phyloP scores from a whole-genome alignment of 2,329 filamentous ascomycete genomes.

The Fusarium brevicatenulatum region DNA sequence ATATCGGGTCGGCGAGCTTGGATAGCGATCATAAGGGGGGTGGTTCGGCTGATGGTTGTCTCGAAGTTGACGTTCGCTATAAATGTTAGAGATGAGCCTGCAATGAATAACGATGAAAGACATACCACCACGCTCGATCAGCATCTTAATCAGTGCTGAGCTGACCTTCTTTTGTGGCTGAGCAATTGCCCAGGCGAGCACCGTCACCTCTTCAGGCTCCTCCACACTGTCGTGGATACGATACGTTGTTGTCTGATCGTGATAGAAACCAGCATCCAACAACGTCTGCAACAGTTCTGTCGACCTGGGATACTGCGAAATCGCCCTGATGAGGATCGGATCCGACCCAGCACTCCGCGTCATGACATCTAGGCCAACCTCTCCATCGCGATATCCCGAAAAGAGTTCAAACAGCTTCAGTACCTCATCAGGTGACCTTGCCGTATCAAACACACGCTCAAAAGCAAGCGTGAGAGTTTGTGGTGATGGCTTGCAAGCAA shows the following conservation, averaged over 20 bases:
- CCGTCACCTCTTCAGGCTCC: conserved; percentile 64
- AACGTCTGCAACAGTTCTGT: conserved; percentile 61
- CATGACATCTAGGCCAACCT: conserved; percentile 62
- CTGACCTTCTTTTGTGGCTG: conserved; percentile 72
- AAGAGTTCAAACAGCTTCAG: conserved; percentile 64
- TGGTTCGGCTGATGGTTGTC: conserved; percentile 61
- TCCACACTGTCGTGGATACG: conserved; percentile 58
- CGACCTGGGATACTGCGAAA: conserved; percentile 66
- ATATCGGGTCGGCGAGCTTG: conserved; percentile 65
- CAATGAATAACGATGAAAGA: conserved; percentile 7
- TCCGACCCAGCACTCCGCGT: conserved; percentile 54
- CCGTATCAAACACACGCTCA: conserved; percentile 64
- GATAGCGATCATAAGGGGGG: conserved; percentile 70
- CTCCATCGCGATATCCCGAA: conserved; percentile 59
- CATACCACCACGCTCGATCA: conserved; percentile 60
- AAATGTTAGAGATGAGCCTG: conserved; percentile 22
- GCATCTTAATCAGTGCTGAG: conserved; percentile 64
- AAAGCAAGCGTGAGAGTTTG: conserved; percentile 64
- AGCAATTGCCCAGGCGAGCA: conserved; percentile 69
- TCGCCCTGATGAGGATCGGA: conserved; percentile 63
- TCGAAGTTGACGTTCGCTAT: conserved; percentile 67
- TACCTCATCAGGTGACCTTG: conserved; percentile 60
- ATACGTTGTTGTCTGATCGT: conserved; percentile 62
- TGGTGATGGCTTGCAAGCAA: conserved; percentile 61
- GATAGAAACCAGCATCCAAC: conserved; percentile 67